Base-by-base conservation (phyloP, 164 flowering plant species). In the Vitis rotundifolia region DNA sequence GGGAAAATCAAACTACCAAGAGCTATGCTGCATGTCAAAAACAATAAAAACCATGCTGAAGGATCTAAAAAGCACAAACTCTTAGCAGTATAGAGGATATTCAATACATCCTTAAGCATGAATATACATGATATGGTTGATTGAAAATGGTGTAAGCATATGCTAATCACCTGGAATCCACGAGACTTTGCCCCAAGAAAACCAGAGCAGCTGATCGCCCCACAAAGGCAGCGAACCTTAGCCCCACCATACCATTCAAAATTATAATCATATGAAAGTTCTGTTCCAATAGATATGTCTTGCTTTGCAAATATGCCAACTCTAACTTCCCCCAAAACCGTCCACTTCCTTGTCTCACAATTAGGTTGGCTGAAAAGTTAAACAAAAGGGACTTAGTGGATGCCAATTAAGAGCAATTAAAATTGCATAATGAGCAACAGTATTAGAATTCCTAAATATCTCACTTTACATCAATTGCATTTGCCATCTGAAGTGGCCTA, bases 111-210 rank as follows among this genome's bases (percentile, higher is more conserved):
- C 7, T 37, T 6, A 37, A 37, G 44, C 44, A 37, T 37, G 44
- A 37, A 37, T 37, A 37, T 37, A 37, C 3, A 37, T 37, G 44
- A 37, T 37, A 37, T 37, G 7, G 0, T 37, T 37, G 44, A 37
- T 37, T 37, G 26, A 37, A 37, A 37, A 37, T 37, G 7, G 44
- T 6, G 7, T 37, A 37, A 37, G 44, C 44, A 37, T 37, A 37
- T 11, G 54, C 31, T 2, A 44, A 67, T 8, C 71, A 89, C 99
- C 96, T 87, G 97, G 73, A 95, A 95, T 67, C 94, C 99, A 76
- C 94, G 97, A 76, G 99, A 95, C 73, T 90, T 95, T 63, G 99
- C 99, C 69, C 99, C 99, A 78, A 95, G 99, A 82, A 95, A 95
- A 52, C 92, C 92, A 72, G 92, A 86, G 83, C 99, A 93, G 76